Conservation (phyloP, 192 early-diverging fungal species). For the Rhizophlyctis rosea region DNA sequence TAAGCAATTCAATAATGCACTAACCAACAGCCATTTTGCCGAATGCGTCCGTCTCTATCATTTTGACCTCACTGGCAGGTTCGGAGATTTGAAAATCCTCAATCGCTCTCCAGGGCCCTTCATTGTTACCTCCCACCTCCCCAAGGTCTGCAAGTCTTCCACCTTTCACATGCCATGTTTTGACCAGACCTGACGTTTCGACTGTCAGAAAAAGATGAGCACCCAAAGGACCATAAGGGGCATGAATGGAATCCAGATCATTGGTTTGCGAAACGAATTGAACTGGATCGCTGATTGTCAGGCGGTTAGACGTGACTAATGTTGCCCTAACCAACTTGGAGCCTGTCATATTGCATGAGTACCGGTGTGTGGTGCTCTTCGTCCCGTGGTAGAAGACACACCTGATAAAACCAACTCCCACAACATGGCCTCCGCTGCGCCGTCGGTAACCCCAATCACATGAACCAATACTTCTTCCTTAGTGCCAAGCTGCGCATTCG, state of each 20-base stretch:
- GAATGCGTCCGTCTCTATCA: conserved; percentile 34
- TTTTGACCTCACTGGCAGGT: not conserved
- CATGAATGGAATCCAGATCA: conserved; percentile 21
- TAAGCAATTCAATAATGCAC: conserved; percentile 3
- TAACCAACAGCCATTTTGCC: conserved; percentile 44
- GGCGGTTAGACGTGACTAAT: not conserved
- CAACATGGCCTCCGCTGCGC: too few relatives aligned
- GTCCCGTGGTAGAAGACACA: too few relatives aligned
- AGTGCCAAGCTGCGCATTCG: not conserved
- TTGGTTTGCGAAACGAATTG: conserved; percentile 23
- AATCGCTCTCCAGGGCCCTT: conserved; percentile 17
- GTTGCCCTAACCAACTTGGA: not conserved
- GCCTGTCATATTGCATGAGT: not conserved
- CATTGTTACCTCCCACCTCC: not conserved
- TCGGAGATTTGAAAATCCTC: conserved; percentile 17
- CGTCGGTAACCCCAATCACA: conserved; percentile 17
- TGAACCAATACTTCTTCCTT: not conserved
- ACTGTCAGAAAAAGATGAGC: conserved; percentile 32
- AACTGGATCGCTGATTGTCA: not conserved
- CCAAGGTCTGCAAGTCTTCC: conserved; percentile 13
- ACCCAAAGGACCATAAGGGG: conserved; percentile 28
- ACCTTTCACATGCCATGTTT: conserved; percentile 27
- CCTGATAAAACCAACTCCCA: too few relatives aligned
- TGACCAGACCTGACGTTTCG: not conserved
- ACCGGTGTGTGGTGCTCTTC: not conserved